These are phyloP conservation scores for Cyclotella kingstonii DNA, from an alignment of 108 stramenopile genomes.

Conservation along the genomic window DNA sequence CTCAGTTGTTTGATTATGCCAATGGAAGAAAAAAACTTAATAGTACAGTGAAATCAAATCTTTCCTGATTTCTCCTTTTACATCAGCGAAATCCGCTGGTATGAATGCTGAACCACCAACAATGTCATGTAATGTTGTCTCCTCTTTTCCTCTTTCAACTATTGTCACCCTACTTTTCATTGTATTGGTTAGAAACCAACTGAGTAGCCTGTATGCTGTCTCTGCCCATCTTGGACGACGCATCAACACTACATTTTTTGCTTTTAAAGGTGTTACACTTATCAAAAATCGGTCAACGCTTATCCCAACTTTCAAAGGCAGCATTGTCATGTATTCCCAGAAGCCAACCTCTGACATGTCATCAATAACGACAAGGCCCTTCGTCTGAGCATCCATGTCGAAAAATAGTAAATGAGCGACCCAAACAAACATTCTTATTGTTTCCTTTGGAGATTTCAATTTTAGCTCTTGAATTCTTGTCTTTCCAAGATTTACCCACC, in stretches of 20 bases:
- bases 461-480: slow-evolving; percentile 45
- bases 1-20: neutral
- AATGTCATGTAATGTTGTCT: slow-evolving; percentile 16
- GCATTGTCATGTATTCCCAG: slow-evolving; percentile 55
- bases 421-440: slow-evolving; percentile 54
- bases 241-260: slow-evolving; percentile 50
- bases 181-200: slow-evolving; percentile 44
- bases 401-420: slow-evolving; percentile 55
- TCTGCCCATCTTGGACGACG: slow-evolving; percentile 44
- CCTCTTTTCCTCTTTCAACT: slow-evolving; percentile 36
- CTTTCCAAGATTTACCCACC: slow-evolving; percentile 64
- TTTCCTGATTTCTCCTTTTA: slow-evolving; percentile 11
- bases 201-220: slow-evolving; percentile 39
- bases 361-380: slow-evolving; percentile 53
- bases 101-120: slow-evolving; percentile 35
- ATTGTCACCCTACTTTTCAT: slow-evolving; percentile 50
- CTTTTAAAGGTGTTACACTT: slow-evolving; percentile 59
- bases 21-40: neutral
- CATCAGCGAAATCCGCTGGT: slow-evolving; percentile 23
- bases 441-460: slow-evolving; percentile 36
- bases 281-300: slow-evolving; percentile 62
- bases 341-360: slow-evolving; percentile 51
- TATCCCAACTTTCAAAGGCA: slow-evolving; percentile 54
- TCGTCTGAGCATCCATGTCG: slow-evolving; percentile 49
- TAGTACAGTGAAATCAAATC: slow-evolving; percentile 31